Conservation (phyloP, 495 filamentous ascomycete species). For the Annulohypoxylon stygium region DNA sequence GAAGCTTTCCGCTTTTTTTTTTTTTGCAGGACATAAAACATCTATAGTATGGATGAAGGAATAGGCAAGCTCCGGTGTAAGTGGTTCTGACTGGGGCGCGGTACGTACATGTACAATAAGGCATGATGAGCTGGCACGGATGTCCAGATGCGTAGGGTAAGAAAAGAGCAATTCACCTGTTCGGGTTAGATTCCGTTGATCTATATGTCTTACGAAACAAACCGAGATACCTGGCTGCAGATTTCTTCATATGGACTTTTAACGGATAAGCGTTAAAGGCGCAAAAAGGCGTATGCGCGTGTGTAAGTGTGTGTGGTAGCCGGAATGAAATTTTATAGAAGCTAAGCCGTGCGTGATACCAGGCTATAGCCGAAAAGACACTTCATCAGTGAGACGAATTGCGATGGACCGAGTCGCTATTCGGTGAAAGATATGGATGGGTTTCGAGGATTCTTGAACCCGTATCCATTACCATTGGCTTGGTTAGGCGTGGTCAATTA, state of each 20-base stretch:
- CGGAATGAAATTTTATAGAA: background rate
- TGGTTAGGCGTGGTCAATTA: slow-evolving; percentile 13
- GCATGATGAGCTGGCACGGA: slow-evolving; percentile 46
- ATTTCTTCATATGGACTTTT: slow-evolving; percentile 25
- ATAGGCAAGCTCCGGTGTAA: slow-evolving; percentile 38
- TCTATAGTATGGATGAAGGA: slow-evolving; percentile 13
- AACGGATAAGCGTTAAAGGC: slow-evolving; percentile 22
- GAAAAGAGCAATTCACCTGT: slow-evolving; percentile 44
- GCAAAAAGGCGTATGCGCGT: slow-evolving; percentile 6
- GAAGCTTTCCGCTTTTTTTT: slow-evolving; percentile 4
- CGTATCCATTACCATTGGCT: slow-evolving; percentile 18
- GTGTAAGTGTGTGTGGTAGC: background rate
- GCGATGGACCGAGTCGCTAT: slow-evolving; percentile 18
- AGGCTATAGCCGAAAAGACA: slow-evolving; percentile 25
- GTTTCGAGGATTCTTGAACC: background rate
- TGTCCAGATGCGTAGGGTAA: slow-evolving; percentile 43
- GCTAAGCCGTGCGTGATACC: slow-evolving; percentile 18
- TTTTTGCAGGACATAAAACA: background rate
- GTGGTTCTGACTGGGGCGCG: slow-evolving; percentile 25
- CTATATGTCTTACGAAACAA: slow-evolving; percentile 41
- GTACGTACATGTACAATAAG: slow-evolving; percentile 42
- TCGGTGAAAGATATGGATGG: slow-evolving; percentile 41
- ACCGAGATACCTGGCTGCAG: slow-evolving; percentile 25
- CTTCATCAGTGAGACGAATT: slow-evolving; percentile 25
- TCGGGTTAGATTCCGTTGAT: slow-evolving; percentile 47